Conservation (phyloP, 169 alveolate genomes). For the Plasmodium berghei region DNA sequence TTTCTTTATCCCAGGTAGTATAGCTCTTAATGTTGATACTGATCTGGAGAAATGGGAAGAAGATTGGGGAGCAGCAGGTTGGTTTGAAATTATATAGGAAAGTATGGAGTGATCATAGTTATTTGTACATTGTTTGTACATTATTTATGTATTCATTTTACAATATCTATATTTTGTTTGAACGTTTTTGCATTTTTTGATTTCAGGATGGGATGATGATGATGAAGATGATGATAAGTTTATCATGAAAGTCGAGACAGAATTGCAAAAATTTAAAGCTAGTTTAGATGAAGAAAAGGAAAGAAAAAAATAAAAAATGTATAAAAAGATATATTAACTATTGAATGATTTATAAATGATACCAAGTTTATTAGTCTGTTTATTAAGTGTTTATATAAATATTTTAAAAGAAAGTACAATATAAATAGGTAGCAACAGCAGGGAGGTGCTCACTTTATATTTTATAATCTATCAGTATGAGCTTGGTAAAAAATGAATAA, state of each 20-base stretch:
- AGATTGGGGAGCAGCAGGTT: conserved; percentile 78
- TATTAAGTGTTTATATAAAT: too few species aligned
- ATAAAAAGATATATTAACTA: too few species aligned
- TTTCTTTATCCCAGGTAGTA: conserved; percentile 24
- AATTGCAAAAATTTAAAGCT: conserved; percentile 65
- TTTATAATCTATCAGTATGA: too few species aligned
- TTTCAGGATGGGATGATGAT: conserved; percentile 74
- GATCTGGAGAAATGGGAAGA: conserved; percentile 76
- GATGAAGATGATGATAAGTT: conserved; percentile 74
- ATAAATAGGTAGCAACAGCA: too few species aligned
- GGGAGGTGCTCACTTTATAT: too few species aligned
- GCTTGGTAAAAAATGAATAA: too few species aligned
- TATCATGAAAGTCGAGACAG: conserved; percentile 57
- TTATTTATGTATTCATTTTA: background rate
- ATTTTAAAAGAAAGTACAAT: too few species aligned
- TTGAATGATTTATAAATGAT: too few species aligned
- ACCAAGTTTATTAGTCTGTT: too few species aligned
- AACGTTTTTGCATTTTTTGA: background rate
- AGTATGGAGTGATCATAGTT: too few species aligned
- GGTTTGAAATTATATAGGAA: background rate
- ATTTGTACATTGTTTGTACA: background rate
- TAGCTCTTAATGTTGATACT: conserved; percentile 61
- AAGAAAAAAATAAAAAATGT: conserved; percentile 25
- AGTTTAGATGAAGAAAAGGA: conserved; percentile 67
- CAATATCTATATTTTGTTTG: conserved; percentile 1